Evolutionary conservation across 108 stramenopile species (phyloP), one percentile per base, ranked within the genome.

Genomic region (Fragilariopsis cylindrus): DNA sequence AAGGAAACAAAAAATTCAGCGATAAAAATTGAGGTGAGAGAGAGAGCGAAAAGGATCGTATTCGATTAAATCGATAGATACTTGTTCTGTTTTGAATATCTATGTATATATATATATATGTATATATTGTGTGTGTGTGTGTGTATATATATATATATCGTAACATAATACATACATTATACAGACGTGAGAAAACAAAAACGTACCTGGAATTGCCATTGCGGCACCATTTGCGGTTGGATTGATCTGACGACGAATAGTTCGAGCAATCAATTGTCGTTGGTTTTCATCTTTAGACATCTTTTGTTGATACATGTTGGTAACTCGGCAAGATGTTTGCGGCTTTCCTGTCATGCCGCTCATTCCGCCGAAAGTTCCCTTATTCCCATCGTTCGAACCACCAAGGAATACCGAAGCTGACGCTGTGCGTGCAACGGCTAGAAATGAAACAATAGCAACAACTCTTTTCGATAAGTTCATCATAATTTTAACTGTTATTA

Each of bases 201-300:
- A 60, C 58, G 7, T 60, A 60, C 58, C 58, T 13, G 93, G 93
- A 74, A 95, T 95, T 16, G 93, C 93, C 89, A 92, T 90, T 30
- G 91, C 91, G 5, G 89, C 79, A 11, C 83, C 65, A 13, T 74
- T 80, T n/a, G 74, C 68, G 30, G 67, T 68, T 15, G 67, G 67
- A 50, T 68, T 68, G 67, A 48, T 53, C 7, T 30, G 39, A 13
- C 67, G 73, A 16, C 76, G 76, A 44, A 78, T 52, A 39, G 54
- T 40, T 15, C 77, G 71, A 11, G 74, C 53, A 43, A 66, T 55
- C 41, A 57, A 53, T 40, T 58, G 68, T 19, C 56, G n/a, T 8
- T 67, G 56, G 69, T 64, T 54, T 15, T 73, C 53, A 16, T 45
- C 44, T 39, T 56, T 3, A 16, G 42, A 12, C 8, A 5, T 48